phyloP scores from a whole-genome alignment of 2,329 filamentous ascomycete species.

The Pestalotiopsis sp. region DNA sequence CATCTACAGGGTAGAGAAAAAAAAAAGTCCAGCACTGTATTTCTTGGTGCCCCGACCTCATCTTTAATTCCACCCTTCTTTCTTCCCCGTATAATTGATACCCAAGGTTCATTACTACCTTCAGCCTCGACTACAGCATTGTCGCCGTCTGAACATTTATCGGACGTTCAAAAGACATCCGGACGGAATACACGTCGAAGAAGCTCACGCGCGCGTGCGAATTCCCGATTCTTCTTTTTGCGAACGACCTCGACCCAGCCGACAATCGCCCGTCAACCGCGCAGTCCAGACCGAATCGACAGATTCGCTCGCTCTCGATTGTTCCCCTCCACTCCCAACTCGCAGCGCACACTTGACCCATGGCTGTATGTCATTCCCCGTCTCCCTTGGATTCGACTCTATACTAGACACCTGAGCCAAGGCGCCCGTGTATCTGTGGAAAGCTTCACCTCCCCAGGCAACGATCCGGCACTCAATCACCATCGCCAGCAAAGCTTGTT shows the following conservation, averaged over 20 bases:
- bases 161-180: not conserved
- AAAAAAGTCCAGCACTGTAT: constrained; percentile 1
- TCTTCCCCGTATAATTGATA: constrained; percentile 7
- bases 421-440: not conserved
- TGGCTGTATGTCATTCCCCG: constrained; percentile 17
- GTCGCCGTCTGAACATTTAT: not conserved
- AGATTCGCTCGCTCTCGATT: not conserved
- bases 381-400: not conserved
- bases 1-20: not conserved
- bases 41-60: not conserved
- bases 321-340: not conserved
- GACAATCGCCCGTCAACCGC: not conserved
- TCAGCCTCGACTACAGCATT: not conserved
- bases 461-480: not conserved
- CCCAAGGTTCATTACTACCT: not conserved
- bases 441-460: constrained; percentile 7
- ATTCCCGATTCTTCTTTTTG: not conserved
- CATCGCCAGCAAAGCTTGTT: not conserved
- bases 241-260: not conserved
- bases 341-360: constrained; percentile 12
- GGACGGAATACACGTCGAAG: not conserved
- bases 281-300: not conserved
- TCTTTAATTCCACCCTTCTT: constrained; percentile 2
- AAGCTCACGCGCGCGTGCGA: constrained; percentile 5
- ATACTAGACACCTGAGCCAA: not conserved